These are phyloP conservation scores for Endothia cerciana DNA, from an alignment of 2,329 filamentous ascomycete genomes.

Conservation along the genomic window DNA sequence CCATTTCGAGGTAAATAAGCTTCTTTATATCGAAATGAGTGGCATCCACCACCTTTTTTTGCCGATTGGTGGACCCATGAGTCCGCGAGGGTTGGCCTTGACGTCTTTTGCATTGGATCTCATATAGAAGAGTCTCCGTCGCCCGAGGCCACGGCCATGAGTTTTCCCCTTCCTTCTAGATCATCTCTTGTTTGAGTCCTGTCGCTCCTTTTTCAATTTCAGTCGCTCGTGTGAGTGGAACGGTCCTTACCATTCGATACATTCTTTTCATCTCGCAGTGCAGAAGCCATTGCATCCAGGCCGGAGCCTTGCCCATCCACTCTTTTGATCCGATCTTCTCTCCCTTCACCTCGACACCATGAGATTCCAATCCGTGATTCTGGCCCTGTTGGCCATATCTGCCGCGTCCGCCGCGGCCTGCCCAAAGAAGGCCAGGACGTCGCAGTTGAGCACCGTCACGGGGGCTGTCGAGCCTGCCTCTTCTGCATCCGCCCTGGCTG, in stretches of 20 bases:
- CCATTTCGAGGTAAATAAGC: conserved; percentile 4
- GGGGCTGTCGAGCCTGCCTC: background rate
- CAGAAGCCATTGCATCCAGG: background rate
- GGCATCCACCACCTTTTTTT: background rate
- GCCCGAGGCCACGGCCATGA: background rate
- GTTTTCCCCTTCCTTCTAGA: background rate
- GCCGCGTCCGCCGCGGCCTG: conserved; percentile 16
- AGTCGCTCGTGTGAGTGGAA: background rate
- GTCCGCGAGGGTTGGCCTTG: background rate
- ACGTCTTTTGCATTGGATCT: background rate
- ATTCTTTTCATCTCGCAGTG: conserved; percentile 11
- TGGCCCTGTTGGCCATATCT: conserved; percentile 21
- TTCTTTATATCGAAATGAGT: conserved; percentile 3
- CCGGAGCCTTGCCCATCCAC: conserved; percentile 4
- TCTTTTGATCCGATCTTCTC: background rate
- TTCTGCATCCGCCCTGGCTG: background rate
- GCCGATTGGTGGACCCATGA: conserved; percentile 1
- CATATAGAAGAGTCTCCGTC: conserved; percentile 1
- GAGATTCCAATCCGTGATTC: conserved; percentile 24
- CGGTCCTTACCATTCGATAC: background rate
- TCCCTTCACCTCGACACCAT: conserved; percentile 14
- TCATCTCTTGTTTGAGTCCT: background rate
- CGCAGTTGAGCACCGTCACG: background rate
- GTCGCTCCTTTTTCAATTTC: conserved; percentile 10
- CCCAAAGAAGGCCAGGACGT: conserved; percentile 10